Base-by-base conservation (phyloP, 331 rosid species). In the Dryas integrifolia region DNA sequence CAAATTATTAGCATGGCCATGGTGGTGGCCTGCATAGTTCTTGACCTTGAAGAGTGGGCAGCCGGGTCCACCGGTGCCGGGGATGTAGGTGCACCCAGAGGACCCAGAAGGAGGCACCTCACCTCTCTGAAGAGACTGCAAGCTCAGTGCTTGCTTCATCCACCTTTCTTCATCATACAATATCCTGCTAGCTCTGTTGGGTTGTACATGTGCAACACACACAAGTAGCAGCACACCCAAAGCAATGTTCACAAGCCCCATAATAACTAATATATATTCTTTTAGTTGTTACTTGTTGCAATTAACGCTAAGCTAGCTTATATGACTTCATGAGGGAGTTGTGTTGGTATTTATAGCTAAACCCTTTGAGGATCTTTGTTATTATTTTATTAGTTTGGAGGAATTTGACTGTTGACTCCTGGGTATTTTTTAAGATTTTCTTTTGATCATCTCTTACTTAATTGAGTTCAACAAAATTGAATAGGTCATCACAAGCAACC, bases 11-110 rank as follows among this genome's bases (percentile, higher is more conserved):
- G 18, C 62, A 12, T 66, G 76, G 6, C 1, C 67, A 3, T 64
- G 70, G 46, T 55, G 74, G 13, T 50, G 2, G 59, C 74, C 80
- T 5, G 83, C 87, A 0, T 75, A 77, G 76, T 90, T 72, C 87
- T 76, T 88, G 77, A 79, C 82, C 8, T 80, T 65, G 35, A 73
- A 48, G 15, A 1, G 66, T 0, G 83, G 90, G 53, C 96, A 90
- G 10, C 76, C 35, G 3, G 73, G 58, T 60, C 92, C 92, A 4
- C 85, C 85, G 7, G 81, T 77, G 15, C 92, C 87, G 0, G 96
- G 94, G 52, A 85, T 83, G 78, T 60, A 85, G 24, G 96, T 86
- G 85, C 96, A 90, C 1, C 77, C 80, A 2, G 88, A 88, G 39
- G 89, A 70, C 5, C 81, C 87, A 2, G 87, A 77, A 12, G 92